phyloP scores from a whole-genome alignment of 2,329 filamentous ascomycete genomes.

The Penicillium sp. region DNA sequence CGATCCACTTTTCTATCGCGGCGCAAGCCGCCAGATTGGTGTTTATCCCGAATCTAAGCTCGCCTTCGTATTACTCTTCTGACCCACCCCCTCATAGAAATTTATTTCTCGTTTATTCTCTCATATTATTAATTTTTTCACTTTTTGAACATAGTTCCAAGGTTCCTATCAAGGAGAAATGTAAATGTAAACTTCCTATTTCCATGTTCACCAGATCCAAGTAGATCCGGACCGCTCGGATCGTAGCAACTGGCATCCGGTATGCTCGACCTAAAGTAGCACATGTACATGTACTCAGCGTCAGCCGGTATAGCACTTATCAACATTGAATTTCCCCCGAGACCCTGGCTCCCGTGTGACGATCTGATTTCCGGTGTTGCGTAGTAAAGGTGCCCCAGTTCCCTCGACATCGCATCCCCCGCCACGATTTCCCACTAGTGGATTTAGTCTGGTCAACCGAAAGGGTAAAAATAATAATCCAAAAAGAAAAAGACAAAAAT shows the following conservation, averaged over 20 bases:
- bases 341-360: constrained; percentile 18
- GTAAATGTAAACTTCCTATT: constrained; percentile 6
- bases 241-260: neutral
- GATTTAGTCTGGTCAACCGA: neutral
- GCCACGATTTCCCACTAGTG: constrained; percentile 30
- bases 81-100: constrained; percentile 1
- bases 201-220: neutral
- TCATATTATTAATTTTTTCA: neutral
- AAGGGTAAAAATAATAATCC: neutral
- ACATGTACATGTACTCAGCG: neutral
- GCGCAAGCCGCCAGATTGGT: constrained; percentile 22
- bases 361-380: neutral
- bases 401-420: constrained; percentile 24
- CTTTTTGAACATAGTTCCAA: neutral
- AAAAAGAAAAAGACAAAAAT: neutral
- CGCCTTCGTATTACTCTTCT: constrained; percentile 2
- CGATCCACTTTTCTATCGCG: constrained; percentile 18
- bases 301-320: neutral
- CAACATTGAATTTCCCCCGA: constrained; percentile 1
- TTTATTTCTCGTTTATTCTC: neutral
- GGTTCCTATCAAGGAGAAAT: neutral
- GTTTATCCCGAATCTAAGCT: constrained; percentile 11
- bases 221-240: constrained; percentile 4
- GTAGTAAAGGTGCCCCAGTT: constrained; percentile 4
- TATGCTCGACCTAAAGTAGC: neutral